A percentile compares a stretch with the other conserved stretches of the same genome.
Conservation (phyloP, 1,284 basidiomycete genomes). For the Apiotrichum sp. region DNA sequence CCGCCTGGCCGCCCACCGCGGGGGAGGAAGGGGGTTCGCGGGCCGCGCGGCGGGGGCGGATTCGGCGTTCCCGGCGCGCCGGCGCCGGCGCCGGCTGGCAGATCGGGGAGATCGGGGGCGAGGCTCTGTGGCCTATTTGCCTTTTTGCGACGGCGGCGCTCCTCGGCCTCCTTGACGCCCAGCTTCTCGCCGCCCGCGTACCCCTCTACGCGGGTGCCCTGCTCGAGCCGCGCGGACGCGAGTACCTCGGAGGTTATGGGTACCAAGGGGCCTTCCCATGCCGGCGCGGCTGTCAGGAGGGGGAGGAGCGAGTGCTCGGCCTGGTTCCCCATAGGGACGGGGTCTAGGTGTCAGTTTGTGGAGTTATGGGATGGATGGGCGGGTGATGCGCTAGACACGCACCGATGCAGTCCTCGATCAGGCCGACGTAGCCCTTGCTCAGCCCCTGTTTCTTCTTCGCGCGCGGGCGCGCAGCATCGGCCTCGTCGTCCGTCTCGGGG, state of each 20-base stretch:
- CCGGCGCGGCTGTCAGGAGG: conserved; percentile 8
- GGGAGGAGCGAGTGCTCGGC: conserved; percentile 24
- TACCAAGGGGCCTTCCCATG: conserved; percentile 13
- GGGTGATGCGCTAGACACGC: conserved; percentile 2
- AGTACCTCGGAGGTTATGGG: conserved; percentile 23
- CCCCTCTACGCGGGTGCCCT: conserved; percentile 29
- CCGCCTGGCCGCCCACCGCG: background rate
- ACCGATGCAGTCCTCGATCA: conserved; percentile 43
- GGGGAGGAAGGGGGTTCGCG: conserved; percentile 3
- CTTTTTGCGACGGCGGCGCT: conserved; percentile 13
- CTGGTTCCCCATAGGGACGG: conserved; percentile 28
- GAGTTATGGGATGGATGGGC: no score
- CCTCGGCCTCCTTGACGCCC: conserved; percentile 24
- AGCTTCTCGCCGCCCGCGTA: conserved; percentile 32
- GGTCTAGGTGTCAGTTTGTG: conserved; percentile 21
- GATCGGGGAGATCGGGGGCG: conserved; percentile 16
- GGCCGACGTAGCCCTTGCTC: conserved; percentile 37
- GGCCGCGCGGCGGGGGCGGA: conserved; percentile 1
- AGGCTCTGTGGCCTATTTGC: conserved; percentile 13
- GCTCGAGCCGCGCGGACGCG: conserved; percentile 26
- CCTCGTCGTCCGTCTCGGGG: conserved; percentile 21
- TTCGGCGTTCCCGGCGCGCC: background rate
- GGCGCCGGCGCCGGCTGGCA: background rate
- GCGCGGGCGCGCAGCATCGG: conserved; percentile 8
- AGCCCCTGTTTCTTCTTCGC: conserved; percentile 18